Evolutionary conservation across 176 grass and related monocot species (phyloP).

Genomic region (Eleusine coracana): DNA sequence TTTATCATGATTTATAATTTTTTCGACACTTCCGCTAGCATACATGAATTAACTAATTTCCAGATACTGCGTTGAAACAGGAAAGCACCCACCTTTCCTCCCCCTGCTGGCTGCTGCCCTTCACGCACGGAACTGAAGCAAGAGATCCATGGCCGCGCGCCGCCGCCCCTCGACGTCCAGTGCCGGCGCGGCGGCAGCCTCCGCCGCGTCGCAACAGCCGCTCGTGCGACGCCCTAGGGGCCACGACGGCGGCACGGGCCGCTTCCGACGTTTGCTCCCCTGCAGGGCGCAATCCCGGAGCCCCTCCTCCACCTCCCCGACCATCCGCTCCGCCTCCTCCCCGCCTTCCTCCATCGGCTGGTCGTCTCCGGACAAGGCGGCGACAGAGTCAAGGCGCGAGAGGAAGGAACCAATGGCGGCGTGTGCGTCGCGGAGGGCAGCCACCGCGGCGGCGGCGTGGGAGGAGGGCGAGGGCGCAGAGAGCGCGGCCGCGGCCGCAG

Average conservation of each 20-base stretch:
- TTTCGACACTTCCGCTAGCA: not conserved
- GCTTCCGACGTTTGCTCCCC: constrained; percentile 43
- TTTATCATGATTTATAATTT: not conserved
- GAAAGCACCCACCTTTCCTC: constrained; percentile 16
- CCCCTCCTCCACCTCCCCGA: constrained; percentile 36
- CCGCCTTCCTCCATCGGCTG: constrained; percentile 30
- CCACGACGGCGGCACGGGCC: constrained; percentile 39
- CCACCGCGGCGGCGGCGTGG: constrained; percentile 32
- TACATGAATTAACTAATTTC: not conserved
- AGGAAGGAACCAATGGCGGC: constrained; percentile 44
- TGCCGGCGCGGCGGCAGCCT: not conserved
- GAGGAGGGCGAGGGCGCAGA: constrained; percentile 23
- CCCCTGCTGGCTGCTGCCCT: not conserved
- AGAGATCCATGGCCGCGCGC: constrained; percentile 42
- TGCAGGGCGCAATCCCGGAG: constrained; percentile 31
- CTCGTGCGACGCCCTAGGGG: constrained; percentile 23
- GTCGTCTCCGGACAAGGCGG: constrained; percentile 4
- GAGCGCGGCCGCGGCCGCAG: constrained; percentile 19
- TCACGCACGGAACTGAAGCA: constrained; percentile 43
- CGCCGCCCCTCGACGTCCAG: constrained; percentile 19
- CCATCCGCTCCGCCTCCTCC: constrained; percentile 15
- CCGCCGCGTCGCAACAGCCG: not conserved
- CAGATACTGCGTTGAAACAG: not conserved
- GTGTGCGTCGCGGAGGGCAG: constrained; percentile 40
- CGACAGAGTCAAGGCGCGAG: not conserved